Base-by-base conservation (phyloP, 805 yeast genomes). In the Candida lessepsii region DNA sequence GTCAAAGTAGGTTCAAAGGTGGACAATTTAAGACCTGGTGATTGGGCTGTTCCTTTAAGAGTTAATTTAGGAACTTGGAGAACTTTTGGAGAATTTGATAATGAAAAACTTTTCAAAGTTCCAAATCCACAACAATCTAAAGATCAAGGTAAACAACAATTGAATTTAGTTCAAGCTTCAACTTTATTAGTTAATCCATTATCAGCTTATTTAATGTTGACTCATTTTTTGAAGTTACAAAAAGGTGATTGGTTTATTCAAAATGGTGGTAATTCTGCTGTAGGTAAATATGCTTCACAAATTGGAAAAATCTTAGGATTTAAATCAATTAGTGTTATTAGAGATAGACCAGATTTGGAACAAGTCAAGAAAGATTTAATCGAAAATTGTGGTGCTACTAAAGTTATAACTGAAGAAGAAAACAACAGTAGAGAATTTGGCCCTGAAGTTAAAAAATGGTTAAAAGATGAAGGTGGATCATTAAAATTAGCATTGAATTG, bases 191-290 rank as follows among this genome's bases (percentile, higher is more conserved):
- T 93, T 36, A 93, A 93, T 60, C 97, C 99, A 3, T 75, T 86
- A 36, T 87, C 96, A 8, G 99, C 98, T 0, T 87, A 80, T 54
- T 86, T 87, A 61, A 76, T 93, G 86, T 81, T 91, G 46, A 79
- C 83, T 13, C 76, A 83, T 61, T 85, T 78, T 59, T 77, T 66
- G 38, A 70, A 77, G 40, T 63, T 84, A 53, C 60, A 69, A 43
- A 75, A 79, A 2, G 87, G 87, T 14, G 90, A 90, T 60, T 93
- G 96, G 96, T 78, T 93, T 47, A 81, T 93, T 46, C 98, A 93
- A 65, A 93, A 91, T 54, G 99, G 96, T 23, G 98, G 96, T 25
- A 93, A 88, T 50, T 87, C 96, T 6, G 95, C 93, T 20, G 99
- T 93, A 9, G 96, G 96, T 5, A 80, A 88, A 51, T 81, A 85